Percentiles rank a stretch among this genome's conserved stretches.
These are phyloP conservation scores for Cladosporium colombiae DNA, from an alignment of 2,329 filamentous ascomycete species.

Conservation along the genomic window DNA sequence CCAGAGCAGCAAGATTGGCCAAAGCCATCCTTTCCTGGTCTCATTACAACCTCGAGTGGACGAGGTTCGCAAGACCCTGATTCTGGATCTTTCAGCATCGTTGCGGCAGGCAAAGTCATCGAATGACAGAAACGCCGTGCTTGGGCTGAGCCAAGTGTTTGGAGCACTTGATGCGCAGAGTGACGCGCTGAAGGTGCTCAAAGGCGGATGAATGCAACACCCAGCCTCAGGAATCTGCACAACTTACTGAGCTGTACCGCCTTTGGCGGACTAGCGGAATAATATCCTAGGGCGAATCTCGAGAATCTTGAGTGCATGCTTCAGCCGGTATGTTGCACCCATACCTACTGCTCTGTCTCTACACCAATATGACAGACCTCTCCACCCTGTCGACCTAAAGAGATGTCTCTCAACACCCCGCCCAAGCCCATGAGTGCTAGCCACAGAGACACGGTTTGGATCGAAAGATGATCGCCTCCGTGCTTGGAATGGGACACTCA, in stretches of 20 bases:
- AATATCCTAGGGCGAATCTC: neutral
- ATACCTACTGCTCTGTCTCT: neutral
- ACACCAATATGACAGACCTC: neutral
- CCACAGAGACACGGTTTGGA: neutral
- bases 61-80: constrained; percentile 61
- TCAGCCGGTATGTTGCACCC: neutral
- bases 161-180: constrained; percentile 60
- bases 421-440: neutral
- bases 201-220: constrained; percentile 34
- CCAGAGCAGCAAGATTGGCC: constrained; percentile 53
- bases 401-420: neutral
- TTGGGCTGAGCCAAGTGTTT: constrained; percentile 62
- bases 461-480: neutral
- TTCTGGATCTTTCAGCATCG: constrained; percentile 65
- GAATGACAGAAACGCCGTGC: constrained; percentile 44
- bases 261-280: neutral
- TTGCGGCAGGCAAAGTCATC: constrained; percentile 57
- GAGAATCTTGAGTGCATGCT: neutral
- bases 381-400: neutral
- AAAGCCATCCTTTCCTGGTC: constrained; percentile 63
- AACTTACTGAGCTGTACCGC: neutral
- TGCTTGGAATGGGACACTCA: neutral
- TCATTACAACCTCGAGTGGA: constrained; percentile 58
- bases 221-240: neutral
- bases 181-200: constrained; percentile 61